Evolutionary conservation across 2,329 filamentous ascomycete genomes (phyloP).

Genomic region (Fusarium coffeatum): DNA sequence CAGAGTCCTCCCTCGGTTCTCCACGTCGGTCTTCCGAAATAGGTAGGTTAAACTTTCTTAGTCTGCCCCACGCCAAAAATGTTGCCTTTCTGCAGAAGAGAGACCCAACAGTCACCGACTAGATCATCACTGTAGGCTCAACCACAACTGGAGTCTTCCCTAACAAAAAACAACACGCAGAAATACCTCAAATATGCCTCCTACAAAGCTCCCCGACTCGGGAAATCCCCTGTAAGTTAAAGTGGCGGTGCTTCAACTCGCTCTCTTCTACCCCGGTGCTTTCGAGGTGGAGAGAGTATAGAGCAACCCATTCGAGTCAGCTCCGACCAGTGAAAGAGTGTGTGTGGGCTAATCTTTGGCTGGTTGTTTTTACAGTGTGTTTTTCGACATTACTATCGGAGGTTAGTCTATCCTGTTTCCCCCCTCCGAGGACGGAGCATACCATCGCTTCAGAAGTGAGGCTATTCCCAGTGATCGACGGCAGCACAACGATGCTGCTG

Average conservation of each 20-base stretch:
- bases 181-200: constrained; percentile 52
- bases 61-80: constrained; percentile 31
- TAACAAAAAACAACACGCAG: constrained; percentile 13
- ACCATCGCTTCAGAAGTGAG: constrained; percentile 19
- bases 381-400: constrained; percentile 84
- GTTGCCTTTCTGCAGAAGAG: constrained; percentile 9
- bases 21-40: constrained; percentile 22
- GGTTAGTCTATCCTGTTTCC: constrained; percentile 58
- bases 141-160: constrained; percentile 9
- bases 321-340: constrained; percentile 20
- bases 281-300: constrained; percentile 33
- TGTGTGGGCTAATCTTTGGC: constrained; percentile 41
- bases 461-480: constrained; percentile 31
- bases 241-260: constrained; percentile 18
- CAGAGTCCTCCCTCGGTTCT: constrained; percentile 9
- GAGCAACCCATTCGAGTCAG: constrained; percentile 33
- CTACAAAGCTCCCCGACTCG: constrained; percentile 59
- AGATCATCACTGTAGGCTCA: constrained; percentile 8
- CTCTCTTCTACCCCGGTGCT: constrained; percentile 18
- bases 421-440: constrained; percentile 20
- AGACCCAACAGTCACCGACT: constrained; percentile 6
- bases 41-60: constrained; percentile 11
- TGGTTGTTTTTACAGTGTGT: constrained; percentile 60
- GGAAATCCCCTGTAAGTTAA: constrained; percentile 61
- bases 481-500: neutral